Base-by-base conservation (phyloP, 306 rosid genomes). In the Vigna hirtella region DNA sequence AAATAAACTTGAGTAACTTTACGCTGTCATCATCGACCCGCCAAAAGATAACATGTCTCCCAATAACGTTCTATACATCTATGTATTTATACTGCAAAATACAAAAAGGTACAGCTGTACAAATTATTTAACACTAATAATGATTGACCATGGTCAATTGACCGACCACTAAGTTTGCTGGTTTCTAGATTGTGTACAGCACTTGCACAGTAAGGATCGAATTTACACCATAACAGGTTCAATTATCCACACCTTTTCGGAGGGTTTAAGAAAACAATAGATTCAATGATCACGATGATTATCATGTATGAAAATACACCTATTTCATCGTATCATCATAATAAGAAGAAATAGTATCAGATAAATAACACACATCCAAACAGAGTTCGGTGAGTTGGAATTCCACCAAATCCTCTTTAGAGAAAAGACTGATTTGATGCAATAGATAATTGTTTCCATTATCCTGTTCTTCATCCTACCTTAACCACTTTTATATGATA, bases 331-430 rank as follows among this genome's bases (percentile, higher is more conserved):
- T 36, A 36, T 36, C 42, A 36, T 36, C 42, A 7, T 36, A 36
- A 36, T 12, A 48, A 48, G 52, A 48, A 48, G 17, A 9, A 58
- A 58, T 26, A 56, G 34, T 22, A 56, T 20, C 63, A 56, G n/a
- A 12, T 12, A 26, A 57, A 58, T 11, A 22, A 58, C 26, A 11
- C 12, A 51, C 32, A 9, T n/a, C 32, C 40, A 42, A 86, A 84
- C 91, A 82, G 86, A 71, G 18, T 77, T 68, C 28, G 73, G 69
- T 5, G 88, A 79, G 84, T 73, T 87, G 93, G 89, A 87, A 64
- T 81, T 84, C 83, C 93, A 89, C 87, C 68, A 74, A 22, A 17
- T 69, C 52, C 67, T 74, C 68, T 36, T 36, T 36, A 36, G 51
- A 81, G 72, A 51, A 32, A 43, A 58, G 53, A 70, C 71, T 45